Conservation (phyloP, 106 monocot species). For the Dendrobium nobile region DNA sequence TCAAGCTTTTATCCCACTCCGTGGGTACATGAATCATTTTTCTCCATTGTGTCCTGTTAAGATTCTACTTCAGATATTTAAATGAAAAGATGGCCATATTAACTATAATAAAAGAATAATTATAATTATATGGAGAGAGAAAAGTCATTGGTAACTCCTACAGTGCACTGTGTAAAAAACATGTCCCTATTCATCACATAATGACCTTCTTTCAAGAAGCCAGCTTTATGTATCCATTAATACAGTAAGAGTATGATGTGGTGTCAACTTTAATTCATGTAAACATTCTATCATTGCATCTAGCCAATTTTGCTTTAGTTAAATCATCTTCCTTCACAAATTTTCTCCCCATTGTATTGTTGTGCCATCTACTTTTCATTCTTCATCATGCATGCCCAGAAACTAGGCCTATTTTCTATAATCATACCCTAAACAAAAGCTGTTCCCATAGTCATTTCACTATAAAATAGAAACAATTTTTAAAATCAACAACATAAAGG, state of each 20-base stretch:
- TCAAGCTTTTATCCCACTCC: not conserved
- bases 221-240: not conserved
- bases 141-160: not conserved
- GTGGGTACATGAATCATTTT: no score
- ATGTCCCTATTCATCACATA: not conserved
- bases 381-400: not conserved
- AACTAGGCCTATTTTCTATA: not conserved
- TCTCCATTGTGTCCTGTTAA: not conserved
- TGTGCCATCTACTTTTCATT: not conserved
- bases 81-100: not conserved
- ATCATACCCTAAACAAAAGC: not conserved
- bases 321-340: not conserved
- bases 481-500: not conserved
- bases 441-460: not conserved
- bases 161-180: not conserved
- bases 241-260: not conserved
- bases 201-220: not conserved
- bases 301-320: not conserved
- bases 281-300: not conserved
- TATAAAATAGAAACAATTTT: not conserved
- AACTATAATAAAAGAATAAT: not conserved
- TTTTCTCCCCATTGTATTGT: not conserved
- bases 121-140: not conserved
- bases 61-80: not conserved
- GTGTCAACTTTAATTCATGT: slow-evolving; percentile 1